phyloP scores from a whole-genome alignment of 441 rosid genomes.

The Francoa sonchifolia region DNA sequence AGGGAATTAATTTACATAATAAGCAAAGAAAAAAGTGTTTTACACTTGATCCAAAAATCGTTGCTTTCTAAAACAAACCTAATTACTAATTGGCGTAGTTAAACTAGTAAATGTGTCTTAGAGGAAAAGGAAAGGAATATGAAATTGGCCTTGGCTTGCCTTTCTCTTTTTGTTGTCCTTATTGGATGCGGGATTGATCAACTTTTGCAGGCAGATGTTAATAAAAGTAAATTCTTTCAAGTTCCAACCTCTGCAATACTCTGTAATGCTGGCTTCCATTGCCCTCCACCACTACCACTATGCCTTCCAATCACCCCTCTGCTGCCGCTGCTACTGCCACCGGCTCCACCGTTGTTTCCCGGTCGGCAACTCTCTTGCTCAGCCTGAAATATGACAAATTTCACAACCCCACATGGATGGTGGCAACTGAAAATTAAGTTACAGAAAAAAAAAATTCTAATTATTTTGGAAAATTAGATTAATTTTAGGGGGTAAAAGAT shows the following conservation, averaged over 20 bases:
- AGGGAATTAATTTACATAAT: no score
- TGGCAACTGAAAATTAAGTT: neutral
- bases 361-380: slow-evolving; percentile 17
- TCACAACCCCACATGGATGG: neutral
- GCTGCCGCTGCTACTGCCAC: slow-evolving; percentile 12
- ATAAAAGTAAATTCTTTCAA: no score
- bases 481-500: neutral
- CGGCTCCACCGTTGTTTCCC: slow-evolving; percentile 18
- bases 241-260: slow-evolving; percentile 64
- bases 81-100: no score
- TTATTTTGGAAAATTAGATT: neutral
- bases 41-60: no score
- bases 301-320: slow-evolving; percentile 20
- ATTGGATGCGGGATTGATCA: no score
- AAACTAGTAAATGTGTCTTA: no score
- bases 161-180: no score
- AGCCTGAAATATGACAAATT: slow-evolving; percentile 9
- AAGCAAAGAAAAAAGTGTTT: no score
- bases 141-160: no score
- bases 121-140: no score
- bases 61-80: no score
- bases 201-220: no score
- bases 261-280: slow-evolving; percentile 79
- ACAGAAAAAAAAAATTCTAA: neutral
- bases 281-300: slow-evolving; percentile 23